phyloP scores from a whole-genome alignment of 1,284 basidiomycete genomes.

The Polyporus tsugae region DNA sequence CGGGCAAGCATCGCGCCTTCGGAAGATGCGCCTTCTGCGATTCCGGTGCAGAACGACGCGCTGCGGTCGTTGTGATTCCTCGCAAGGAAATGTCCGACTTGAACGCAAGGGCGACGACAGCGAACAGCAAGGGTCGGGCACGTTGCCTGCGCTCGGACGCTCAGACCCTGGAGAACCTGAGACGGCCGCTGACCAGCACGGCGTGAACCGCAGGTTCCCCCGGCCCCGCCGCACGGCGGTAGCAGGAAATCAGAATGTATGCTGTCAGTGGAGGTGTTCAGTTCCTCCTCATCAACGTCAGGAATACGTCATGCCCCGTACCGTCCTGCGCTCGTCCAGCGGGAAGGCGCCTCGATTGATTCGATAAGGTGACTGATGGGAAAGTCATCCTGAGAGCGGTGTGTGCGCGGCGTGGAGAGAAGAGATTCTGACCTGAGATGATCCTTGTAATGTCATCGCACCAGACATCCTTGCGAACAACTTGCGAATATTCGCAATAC shows the following conservation, averaged over 20 bases:
- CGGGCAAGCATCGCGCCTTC: slow-evolving; percentile 12
- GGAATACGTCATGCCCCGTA: slow-evolving; percentile 35
- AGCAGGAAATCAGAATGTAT: slow-evolving; percentile 32
- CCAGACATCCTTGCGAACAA: slow-evolving; percentile 24
- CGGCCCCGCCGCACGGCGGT: slow-evolving; percentile 22
- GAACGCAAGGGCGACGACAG: slow-evolving; percentile 8
- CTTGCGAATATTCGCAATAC: slow-evolving; percentile 25
- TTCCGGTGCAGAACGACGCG: slow-evolving; percentile 14
- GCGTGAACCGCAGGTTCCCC: slow-evolving; percentile 13
- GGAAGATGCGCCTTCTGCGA: slow-evolving; percentile 14
- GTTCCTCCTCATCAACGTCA: slow-evolving; percentile 33
- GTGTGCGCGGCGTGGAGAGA: slow-evolving; percentile 32
- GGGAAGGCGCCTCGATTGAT: slow-evolving; percentile 34
- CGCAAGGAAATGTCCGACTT: slow-evolving; percentile 11
- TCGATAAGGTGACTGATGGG: slow-evolving; percentile 41
- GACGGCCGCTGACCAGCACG: neutral
- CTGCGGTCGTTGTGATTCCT: slow-evolving; percentile 7
- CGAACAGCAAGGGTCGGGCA: slow-evolving; percentile 14
- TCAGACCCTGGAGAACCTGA: slow-evolving; percentile 1
- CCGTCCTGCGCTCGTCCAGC: slow-evolving; percentile 24
- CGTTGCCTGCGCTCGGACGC: slow-evolving; percentile 17
- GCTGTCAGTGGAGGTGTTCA: slow-evolving; percentile 32
- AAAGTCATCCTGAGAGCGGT: slow-evolving; percentile 29
- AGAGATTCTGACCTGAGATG: slow-evolving; percentile 30
- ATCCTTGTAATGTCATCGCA: slow-evolving; percentile 24